These are phyloP conservation scores for Ceratocystis huliohia DNA, from an alignment of 2,329 filamentous ascomycete species.

Conservation along the genomic window DNA sequence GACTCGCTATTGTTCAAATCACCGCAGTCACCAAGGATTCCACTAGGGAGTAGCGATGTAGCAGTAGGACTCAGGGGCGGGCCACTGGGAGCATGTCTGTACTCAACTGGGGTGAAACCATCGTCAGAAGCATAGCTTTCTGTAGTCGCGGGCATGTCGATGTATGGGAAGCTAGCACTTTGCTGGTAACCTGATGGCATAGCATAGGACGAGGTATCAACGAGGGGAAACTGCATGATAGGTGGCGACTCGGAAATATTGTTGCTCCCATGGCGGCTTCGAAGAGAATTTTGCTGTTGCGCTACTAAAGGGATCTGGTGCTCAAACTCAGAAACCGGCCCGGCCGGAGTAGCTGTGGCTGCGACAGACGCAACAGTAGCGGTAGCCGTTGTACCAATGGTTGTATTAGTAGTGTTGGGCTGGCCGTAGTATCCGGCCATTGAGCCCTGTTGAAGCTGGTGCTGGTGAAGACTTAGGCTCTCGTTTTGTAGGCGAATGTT, in stretches of 20 bases:
- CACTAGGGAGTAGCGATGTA: constrained; percentile 57
- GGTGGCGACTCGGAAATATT: constrained; percentile 25
- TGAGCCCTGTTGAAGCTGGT: constrained; percentile 28
- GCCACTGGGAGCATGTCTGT: constrained; percentile 47
- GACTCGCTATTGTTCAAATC: constrained; percentile 40
- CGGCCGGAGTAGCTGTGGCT: constrained; percentile 23
- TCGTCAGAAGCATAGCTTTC: constrained; percentile 25
- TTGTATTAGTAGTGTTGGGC: constrained; percentile 21
- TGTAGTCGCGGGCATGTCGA: constrained; percentile 31
- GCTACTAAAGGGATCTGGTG: constrained; percentile 24
- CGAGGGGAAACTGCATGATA: constrained; percentile 30
- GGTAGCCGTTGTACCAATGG: constrained; percentile 25
- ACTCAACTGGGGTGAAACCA: constrained; percentile 47
- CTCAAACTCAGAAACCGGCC: constrained; percentile 32
- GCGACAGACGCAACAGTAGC: constrained; percentile 21
- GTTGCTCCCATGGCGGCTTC: constrained; percentile 37
- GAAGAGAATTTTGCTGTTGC: constrained; percentile 32
- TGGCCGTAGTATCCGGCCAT: neutral
- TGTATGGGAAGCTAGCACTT: constrained; percentile 42
- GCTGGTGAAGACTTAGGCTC: constrained; percentile 34
- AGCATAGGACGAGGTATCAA: constrained; percentile 33
- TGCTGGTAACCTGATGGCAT: constrained; percentile 39
- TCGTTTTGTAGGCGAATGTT: constrained; percentile 31
- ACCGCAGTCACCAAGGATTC: constrained; percentile 43
- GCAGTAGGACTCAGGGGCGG: constrained; percentile 69